Evolutionary conservation across 208 protist species (phyloP), one percentile per base, ranked within the genome.

Genomic region (Vickermania spadyakhi): DNA sequence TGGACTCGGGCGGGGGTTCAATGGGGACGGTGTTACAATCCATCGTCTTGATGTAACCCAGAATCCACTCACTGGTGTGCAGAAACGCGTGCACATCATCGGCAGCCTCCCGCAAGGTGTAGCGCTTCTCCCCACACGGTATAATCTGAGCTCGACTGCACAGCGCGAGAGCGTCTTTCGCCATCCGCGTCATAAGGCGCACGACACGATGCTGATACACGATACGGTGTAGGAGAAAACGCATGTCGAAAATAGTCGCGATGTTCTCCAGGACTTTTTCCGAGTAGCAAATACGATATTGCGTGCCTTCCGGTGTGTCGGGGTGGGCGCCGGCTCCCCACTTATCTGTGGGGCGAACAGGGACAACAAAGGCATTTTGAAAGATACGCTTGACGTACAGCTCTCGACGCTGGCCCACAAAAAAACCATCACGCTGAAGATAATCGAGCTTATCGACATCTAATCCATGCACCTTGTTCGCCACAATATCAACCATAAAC

Each of bases 381-480:
- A 45, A 45, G 18, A 45, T 45, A n/a, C 36, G 36, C 18, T 45
- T 45, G 36, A 45, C 36, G 36, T 45, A 45, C 18, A 45, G 18
- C 18, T 45, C 36, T 7, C 36, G 36, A 45, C 36, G 36, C 36
- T 45, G 36, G 7, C 36, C 36, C 36, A 61, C 68, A 2, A 25
- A 61, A 52, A 75, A 51, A 7, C 71, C 71, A 65, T 97, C 93
- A 36, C 93, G 74, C 3, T 72, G 36, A 22, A 97, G 62, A 58
- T 97, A 97, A 66, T 97, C 94, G 56, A 96, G 82, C 67, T 96
- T 96, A 57, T 97, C 94, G 2, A 97, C 92, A 63, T 97, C 94
- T 3, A 97, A 58, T 28, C 75, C 79, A 60, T 88, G 96, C 2
- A 78, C 60, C 51, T 84, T 73, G 64, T 78, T 78, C 26, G 68